phyloP scores from a whole-genome alignment of 164 flowering plant species.

The Protea cynaroides region DNA sequence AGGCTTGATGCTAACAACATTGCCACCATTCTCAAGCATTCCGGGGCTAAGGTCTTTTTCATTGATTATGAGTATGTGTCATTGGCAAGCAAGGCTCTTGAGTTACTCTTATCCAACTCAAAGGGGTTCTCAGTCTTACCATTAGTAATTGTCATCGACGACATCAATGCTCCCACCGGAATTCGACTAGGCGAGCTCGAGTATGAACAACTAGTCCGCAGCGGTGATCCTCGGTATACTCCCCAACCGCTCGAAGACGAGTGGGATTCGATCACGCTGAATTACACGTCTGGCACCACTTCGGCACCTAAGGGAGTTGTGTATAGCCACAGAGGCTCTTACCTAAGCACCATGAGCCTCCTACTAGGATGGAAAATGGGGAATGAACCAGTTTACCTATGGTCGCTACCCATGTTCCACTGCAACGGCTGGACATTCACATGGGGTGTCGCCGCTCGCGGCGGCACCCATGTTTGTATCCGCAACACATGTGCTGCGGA shows the following conservation, averaged over 20 bases:
- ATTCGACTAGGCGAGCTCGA: constrained; percentile 47
- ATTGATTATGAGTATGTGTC: constrained; percentile 54
- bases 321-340: constrained; percentile 84
- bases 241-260: constrained; percentile 40
- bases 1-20: constrained; percentile 61
- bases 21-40: constrained; percentile 67
- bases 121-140: constrained; percentile 27
- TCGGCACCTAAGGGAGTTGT: constrained; percentile 89
- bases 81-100: constrained; percentile 47
- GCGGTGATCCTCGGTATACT: constrained; percentile 32
- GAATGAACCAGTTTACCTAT: constrained; percentile 64
- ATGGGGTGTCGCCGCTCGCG: constrained; percentile 91
- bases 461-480: constrained; percentile 90
- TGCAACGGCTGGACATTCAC: constrained; percentile 97
- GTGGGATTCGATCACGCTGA: constrained; percentile 73
- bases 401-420: constrained; percentile 99
- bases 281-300: constrained; percentile 93
- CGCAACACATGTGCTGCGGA: constrained; percentile 54
- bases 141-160: constrained; percentile 58
- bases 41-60: constrained; percentile 74
- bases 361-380: constrained; percentile 75
- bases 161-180: constrained; percentile 51
- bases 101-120: constrained; percentile 13
- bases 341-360: constrained; percentile 63
- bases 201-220: constrained; percentile 55